Percentiles rank a stretch among this genome's conserved stretches.
These are phyloP conservation scores for Trypanosoma mega DNA, from an alignment of 208 protist species.

Conservation along the genomic window DNA sequence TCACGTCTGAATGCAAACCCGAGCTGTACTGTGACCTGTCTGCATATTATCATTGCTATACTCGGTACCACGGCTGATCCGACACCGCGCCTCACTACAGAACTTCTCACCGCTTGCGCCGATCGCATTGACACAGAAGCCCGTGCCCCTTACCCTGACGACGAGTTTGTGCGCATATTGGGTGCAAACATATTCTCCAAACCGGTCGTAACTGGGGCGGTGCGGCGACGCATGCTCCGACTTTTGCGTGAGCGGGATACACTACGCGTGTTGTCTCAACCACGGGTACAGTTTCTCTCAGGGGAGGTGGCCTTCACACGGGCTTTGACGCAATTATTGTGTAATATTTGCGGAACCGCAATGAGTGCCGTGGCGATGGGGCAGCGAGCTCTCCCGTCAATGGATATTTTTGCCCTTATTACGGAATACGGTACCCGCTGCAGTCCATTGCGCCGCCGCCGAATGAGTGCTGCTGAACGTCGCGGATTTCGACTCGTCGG, in stretches of 20 bases:
- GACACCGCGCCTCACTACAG: constrained; percentile 52
- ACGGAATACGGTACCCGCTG: constrained; percentile 22
- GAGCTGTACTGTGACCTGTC: constrained; percentile 36
- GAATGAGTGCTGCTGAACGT: neutral
- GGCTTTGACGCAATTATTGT: constrained; percentile 67
- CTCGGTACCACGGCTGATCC: constrained; percentile 52
- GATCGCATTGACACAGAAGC: constrained; percentile 44
- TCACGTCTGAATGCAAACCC: constrained; percentile 15
- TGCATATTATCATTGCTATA: constrained; percentile 62
- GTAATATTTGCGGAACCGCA: constrained; percentile 56
- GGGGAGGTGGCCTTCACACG: constrained; percentile 53
- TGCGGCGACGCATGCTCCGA: constrained; percentile 69
- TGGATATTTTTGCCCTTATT: constrained; percentile 33
- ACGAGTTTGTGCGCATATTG: constrained; percentile 58
- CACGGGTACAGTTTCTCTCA: constrained; percentile 22
- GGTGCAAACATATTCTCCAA: constrained; percentile 57
- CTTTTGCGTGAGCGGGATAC: constrained; percentile 57
- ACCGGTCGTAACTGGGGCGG: constrained; percentile 36
- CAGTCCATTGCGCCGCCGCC: constrained; percentile 10
- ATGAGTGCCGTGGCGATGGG: constrained; percentile 62
- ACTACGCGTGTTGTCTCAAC: constrained; percentile 36
- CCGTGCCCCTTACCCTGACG: constrained; percentile 44
- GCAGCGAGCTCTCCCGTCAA: constrained; percentile 46
- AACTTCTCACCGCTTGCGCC: constrained; percentile 43
- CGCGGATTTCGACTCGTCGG: constrained; percentile 51